phyloP scores from a whole-genome alignment of 2,329 filamentous ascomycete genomes.

The Penicillium expansum region DNA sequence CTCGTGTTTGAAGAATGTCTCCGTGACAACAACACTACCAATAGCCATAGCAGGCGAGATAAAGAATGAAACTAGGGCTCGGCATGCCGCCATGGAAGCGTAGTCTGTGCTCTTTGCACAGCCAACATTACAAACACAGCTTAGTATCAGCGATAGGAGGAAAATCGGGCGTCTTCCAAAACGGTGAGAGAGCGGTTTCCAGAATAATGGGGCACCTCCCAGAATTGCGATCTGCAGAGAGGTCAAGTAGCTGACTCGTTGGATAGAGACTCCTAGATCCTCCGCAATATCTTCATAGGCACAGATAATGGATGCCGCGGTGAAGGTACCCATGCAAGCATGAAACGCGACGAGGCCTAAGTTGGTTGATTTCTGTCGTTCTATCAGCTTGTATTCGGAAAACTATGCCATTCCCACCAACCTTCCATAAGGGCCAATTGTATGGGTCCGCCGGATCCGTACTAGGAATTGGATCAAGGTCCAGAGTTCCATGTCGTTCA shows the following conservation, averaged over 20 bases:
- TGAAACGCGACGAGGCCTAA: constrained; percentile 57
- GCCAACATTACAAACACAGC: constrained; percentile 52
- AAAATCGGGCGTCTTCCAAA: constrained; percentile 57
- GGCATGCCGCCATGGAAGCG: constrained; percentile 50
- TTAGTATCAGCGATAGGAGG: constrained; percentile 50
- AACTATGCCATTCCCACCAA: constrained; percentile 11
- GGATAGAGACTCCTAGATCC: constrained; percentile 51
- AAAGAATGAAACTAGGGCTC: constrained; percentile 53
- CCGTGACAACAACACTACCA: constrained; percentile 55
- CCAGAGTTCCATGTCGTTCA: constrained; percentile 51
- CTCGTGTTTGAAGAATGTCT: constrained; percentile 56
- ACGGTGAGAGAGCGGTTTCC: constrained; percentile 54
- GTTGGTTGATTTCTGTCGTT: constrained; percentile 50
- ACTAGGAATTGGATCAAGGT: constrained; percentile 53
- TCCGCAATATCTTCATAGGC: constrained; percentile 54
- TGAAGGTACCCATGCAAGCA: constrained; percentile 58
- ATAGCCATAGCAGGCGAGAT: constrained; percentile 53
- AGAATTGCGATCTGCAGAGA: constrained; percentile 56
- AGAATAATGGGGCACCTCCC: constrained; percentile 54
- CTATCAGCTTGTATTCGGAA: constrained; percentile 1
- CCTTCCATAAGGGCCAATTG: constrained; percentile 55
- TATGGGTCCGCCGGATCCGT: constrained; percentile 53
- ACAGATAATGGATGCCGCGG: constrained; percentile 53
- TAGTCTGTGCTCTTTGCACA: constrained; percentile 53
- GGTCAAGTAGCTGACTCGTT: constrained; percentile 53